Base-by-base conservation (phyloP, 768 basidiomycete species). In the Mycena alexandri region DNA sequence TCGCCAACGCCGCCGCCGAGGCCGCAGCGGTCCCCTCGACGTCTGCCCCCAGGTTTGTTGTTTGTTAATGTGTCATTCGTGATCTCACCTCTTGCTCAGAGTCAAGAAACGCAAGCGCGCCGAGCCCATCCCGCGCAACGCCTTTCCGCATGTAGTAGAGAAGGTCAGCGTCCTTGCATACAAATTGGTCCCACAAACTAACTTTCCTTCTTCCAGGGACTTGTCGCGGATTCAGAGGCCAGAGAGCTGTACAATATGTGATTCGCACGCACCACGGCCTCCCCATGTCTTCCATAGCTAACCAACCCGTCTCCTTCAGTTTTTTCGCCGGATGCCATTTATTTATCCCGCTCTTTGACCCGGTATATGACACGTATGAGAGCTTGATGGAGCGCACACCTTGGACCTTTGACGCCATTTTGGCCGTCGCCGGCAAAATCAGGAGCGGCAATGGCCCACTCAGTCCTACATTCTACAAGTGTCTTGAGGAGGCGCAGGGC, bases 241-340 rank as follows among this genome's bases (percentile, higher is more conserved):
- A 87, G 94, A 74, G 94, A 95, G 78, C 85, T 98, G 61, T 96
- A 92, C 83, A 92, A 95, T 82, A 95, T 96, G 92, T 95, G 80
- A 87, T 73, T 75, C 71, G 22, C 71, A 74, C 75, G 56, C 74
- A 72, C 74, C 69, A 73, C 75, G 74, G 74, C 65, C 67, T 43
- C 62, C 69, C 63, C 66, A 77, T 73, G 76, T 72, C 72, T 73
- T 76, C 77, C 43, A 78, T 80, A 74, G 78, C 77, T 76, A 72
- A 76, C 79, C 76, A 72, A 50, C 70, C 21, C 55, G 22, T 51
- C 46, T 75, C 67, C 83, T 75, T 68, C 83, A 95, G 94, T 75
- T 98, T 97, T 85, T 97, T 97, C 83, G 91, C 93, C 64, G 96
- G 96, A 54, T 98, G 95, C 81, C 93, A 98, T 82, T 87, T 96